Evolutionary conservation across 371 early-diverging fungal species (phyloP).

Genomic region (Gilbertella persicaria): DNA sequence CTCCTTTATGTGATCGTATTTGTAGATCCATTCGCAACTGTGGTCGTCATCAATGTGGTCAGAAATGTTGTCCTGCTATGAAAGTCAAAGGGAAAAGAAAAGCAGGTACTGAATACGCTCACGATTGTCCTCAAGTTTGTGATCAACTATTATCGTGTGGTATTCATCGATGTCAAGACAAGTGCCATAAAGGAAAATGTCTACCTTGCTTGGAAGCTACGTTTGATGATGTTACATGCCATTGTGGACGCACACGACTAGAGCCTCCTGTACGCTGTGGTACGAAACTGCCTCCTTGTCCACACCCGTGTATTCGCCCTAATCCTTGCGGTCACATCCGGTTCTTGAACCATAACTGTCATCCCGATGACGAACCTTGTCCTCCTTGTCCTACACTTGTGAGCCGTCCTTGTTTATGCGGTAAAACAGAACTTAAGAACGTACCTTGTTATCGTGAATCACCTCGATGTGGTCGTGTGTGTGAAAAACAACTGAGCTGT

Average conservation of each 20-base stretch:
- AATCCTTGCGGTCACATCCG: slow-evolving; percentile 73
- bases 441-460: slow-evolving; percentile 73
- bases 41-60: slow-evolving; percentile 66
- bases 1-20: slow-evolving; percentile 61
- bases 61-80: slow-evolving; percentile 58
- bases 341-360: slow-evolving; percentile 71
- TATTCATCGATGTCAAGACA: slow-evolving; percentile 63
- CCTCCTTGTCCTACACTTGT: slow-evolving; percentile 76
- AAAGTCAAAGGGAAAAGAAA: slow-evolving; percentile 40
- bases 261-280: slow-evolving; percentile 81
- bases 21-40: slow-evolving; percentile 68
- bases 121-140: slow-evolving; percentile 67
- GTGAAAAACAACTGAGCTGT: slow-evolving; percentile 64
- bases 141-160: slow-evolving; percentile 70
- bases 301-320: slow-evolving; percentile 62
- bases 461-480: slow-evolving; percentile 71
- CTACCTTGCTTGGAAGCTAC: slow-evolving; percentile 69
- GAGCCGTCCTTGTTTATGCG: slow-evolving; percentile 70
- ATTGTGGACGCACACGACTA: slow-evolving; percentile 73
- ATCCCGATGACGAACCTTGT: slow-evolving; percentile 70
- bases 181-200: slow-evolving; percentile 75
- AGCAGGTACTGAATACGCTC: slow-evolving; percentile 41
- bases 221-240: slow-evolving; percentile 71
- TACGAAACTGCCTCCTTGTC: slow-evolving; percentile 65
- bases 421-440: slow-evolving; percentile 65